A percentile compares a stretch with the other conserved stretches of the same genome.
These are phyloP conservation scores for Lasiodiplodia gonubiensis DNA, from an alignment of 2,329 filamentous ascomycete genomes.

Conservation along the genomic window DNA sequence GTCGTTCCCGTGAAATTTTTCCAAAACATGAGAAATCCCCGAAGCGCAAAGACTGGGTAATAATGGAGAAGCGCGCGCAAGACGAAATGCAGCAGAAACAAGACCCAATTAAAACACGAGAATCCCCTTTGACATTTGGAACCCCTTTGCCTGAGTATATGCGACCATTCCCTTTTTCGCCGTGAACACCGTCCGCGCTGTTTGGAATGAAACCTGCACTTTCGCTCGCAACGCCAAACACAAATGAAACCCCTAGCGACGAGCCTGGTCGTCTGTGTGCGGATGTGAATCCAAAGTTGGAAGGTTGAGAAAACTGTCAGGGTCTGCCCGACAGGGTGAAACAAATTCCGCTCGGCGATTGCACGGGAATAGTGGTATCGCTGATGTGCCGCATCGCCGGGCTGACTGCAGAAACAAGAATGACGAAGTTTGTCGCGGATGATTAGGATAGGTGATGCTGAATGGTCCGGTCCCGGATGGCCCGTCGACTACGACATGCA, in stretches of 20 bases:
- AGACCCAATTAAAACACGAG: conserved; percentile 25
- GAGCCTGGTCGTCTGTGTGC: conserved; percentile 22
- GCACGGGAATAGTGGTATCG: conserved; percentile 22
- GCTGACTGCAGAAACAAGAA: neutral
- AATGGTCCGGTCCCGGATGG: conserved; percentile 3
- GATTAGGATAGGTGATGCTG: conserved; percentile 23
- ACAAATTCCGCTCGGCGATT: conserved; percentile 17
- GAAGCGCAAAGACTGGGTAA: conserved; percentile 18
- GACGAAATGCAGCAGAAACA: conserved; percentile 12
- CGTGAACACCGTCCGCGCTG: conserved; percentile 23
- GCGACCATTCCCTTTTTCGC: conserved; percentile 22
- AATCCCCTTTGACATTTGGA: conserved; percentile 18
- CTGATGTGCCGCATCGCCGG: conserved; percentile 5
- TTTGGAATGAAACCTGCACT: conserved; percentile 3
- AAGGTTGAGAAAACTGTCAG: conserved; percentile 5
- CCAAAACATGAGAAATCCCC: conserved; percentile 11
- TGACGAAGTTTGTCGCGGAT: conserved; percentile 4
- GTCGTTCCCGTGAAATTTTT: conserved; percentile 23
- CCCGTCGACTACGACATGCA: conserved; percentile 16
- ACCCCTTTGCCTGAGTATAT: conserved; percentile 26
- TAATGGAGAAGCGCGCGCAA: conserved; percentile 16
- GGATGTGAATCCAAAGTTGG: conserved; percentile 15
- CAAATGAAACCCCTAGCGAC: conserved; percentile 25
- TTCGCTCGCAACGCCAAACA: conserved; percentile 25
- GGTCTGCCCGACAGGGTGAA: conserved; percentile 10